Conservation (phyloP, 441 rosid species). For the Eruca vesicaria region DNA sequence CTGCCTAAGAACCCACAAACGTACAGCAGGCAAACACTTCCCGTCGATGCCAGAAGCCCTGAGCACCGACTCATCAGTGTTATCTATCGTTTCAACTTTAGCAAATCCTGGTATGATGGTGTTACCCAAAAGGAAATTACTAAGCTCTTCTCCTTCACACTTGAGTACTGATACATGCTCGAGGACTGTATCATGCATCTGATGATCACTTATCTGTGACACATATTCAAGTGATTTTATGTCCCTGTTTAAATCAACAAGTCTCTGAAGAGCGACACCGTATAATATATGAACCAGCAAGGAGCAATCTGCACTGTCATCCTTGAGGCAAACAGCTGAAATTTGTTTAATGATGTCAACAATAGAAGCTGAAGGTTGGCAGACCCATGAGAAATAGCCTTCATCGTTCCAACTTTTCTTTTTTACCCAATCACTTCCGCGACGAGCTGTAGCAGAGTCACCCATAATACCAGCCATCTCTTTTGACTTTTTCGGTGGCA, state of each 20-base stretch:
- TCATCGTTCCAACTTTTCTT: slow-evolving; percentile 60
- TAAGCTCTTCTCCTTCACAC: slow-evolving; percentile 74
- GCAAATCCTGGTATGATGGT: slow-evolving; percentile 43
- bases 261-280: slow-evolving; percentile 78
- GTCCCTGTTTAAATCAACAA: slow-evolving; percentile 82
- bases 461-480: slow-evolving; percentile 57
- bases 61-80: slow-evolving; percentile 53
- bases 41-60: slow-evolving; percentile 53
- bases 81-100: slow-evolving; percentile 27
- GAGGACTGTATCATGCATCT: slow-evolving; percentile 41
- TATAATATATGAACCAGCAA: slow-evolving; percentile 58
- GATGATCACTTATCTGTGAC: slow-evolving; percentile 45
- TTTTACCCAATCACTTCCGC: slow-evolving; percentile 72
- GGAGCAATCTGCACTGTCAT: slow-evolving; percentile 47
- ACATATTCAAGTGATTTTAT: slow-evolving; percentile 65
- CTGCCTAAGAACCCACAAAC: slow-evolving; percentile 78
- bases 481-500: slow-evolving; percentile 60
- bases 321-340: slow-evolving; percentile 48
- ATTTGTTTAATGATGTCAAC: slow-evolving; percentile 55
- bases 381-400: slow-evolving; percentile 80
- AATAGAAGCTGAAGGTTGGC: slow-evolving; percentile 67
- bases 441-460: slow-evolving; percentile 47
- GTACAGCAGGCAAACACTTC: slow-evolving; percentile 62
- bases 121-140: slow-evolving; percentile 54
- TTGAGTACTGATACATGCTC: slow-evolving; percentile 49